Evolutionary conservation across 805 yeast genomes (phyloP).

Genomic region (Ogataea saltuana): DNA sequence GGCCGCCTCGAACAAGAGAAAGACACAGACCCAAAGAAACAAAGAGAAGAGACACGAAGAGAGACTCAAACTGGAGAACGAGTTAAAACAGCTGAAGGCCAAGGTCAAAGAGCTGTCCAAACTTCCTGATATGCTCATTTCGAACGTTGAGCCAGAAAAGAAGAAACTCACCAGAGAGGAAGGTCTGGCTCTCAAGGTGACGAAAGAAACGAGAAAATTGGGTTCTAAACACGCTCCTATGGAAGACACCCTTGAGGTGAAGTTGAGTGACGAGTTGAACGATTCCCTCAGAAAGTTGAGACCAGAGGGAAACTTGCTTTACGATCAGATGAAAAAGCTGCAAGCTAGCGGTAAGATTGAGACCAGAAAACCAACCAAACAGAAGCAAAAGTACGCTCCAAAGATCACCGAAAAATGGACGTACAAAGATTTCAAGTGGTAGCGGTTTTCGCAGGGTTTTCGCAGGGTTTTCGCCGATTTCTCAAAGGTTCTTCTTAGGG

Average conservation of each 20-base stretch:
- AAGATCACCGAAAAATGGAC: slow-evolving; percentile 92
- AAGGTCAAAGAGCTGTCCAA: slow-evolving; percentile 61
- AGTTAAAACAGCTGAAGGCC: slow-evolving; percentile 55
- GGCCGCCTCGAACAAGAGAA: slow-evolving; percentile 65
- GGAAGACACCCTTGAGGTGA: slow-evolving; percentile 62
- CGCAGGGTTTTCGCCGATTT: too few species aligned
- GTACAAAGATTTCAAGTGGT: slow-evolving; percentile 79
- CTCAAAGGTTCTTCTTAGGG: too few species aligned
- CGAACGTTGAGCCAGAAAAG: slow-evolving; percentile 9
- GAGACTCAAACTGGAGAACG: slow-evolving; percentile 52
- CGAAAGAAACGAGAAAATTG: slow-evolving; percentile 38
- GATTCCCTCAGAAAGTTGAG: slow-evolving; percentile 80
- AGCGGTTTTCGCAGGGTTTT: too few species aligned
- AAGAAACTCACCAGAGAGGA: slow-evolving; percentile 17
- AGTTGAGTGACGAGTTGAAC: slow-evolving; percentile 83
- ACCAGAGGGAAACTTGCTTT: slow-evolving; percentile 87
- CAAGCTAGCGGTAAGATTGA: slow-evolving; percentile 89
- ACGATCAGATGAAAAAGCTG: slow-evolving; percentile 76
- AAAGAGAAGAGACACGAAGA: slow-evolving; percentile 63
- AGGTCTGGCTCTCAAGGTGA: slow-evolving; percentile 25
- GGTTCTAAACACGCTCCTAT: slow-evolving; percentile 45
- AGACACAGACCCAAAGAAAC: slow-evolving; percentile 78
- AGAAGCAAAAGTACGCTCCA: slow-evolving; percentile 65
- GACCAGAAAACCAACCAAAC: slow-evolving; percentile 69
- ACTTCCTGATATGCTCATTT: slow-evolving; percentile 46